Conservation (phyloP, 306 rosid species). For the Quillaja saponaria region DNA sequence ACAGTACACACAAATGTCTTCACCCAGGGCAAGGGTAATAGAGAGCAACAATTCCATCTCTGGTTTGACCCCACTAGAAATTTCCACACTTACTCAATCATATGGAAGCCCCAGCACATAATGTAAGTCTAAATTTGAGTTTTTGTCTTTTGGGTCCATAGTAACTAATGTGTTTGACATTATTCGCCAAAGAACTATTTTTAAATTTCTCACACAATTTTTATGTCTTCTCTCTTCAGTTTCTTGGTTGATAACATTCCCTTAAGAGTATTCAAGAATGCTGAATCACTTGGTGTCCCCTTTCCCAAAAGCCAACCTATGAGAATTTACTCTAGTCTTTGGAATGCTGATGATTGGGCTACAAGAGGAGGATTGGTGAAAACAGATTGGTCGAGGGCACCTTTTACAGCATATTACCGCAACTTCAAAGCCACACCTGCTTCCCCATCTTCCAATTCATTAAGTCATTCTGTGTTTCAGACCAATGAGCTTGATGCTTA, state of each 20-base stretch:
- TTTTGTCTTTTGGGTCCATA: no score
- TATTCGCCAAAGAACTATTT: no score
- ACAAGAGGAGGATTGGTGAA: slow-evolving; percentile 85
- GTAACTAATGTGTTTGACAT: no score
- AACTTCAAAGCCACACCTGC: slow-evolving; percentile 55
- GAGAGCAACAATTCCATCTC: slow-evolving; percentile 81
- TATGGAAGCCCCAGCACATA: slow-evolving; percentile 81
- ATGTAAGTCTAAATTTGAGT: slow-evolving; percentile 40
- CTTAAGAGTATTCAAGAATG: slow-evolving; percentile 75
- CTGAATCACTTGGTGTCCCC: slow-evolving; percentile 61
- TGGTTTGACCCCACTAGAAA: slow-evolving; percentile 90
- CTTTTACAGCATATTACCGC: slow-evolving; percentile 79
- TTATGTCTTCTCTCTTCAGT: slow-evolving; percentile 29
- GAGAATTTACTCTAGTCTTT: slow-evolving; percentile 72
- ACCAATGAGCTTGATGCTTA: slow-evolving; percentile 66
- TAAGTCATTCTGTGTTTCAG: slow-evolving; percentile 43
- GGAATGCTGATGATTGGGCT: slow-evolving; percentile 88
- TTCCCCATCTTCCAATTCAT: slow-evolving; percentile 32
- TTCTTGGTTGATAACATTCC: slow-evolving; percentile 76
- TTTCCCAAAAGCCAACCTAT: slow-evolving; percentile 76
- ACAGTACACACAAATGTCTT: slow-evolving; percentile 75
- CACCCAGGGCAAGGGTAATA: slow-evolving; percentile 73
- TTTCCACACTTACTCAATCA: slow-evolving; percentile 84
- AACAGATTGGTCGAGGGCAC: slow-evolving; percentile 83
- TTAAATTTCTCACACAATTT: no score